These are phyloP conservation scores for Colletotrichum caudatum DNA, from an alignment of 2,329 filamentous ascomycete species.

Conservation along the genomic window DNA sequence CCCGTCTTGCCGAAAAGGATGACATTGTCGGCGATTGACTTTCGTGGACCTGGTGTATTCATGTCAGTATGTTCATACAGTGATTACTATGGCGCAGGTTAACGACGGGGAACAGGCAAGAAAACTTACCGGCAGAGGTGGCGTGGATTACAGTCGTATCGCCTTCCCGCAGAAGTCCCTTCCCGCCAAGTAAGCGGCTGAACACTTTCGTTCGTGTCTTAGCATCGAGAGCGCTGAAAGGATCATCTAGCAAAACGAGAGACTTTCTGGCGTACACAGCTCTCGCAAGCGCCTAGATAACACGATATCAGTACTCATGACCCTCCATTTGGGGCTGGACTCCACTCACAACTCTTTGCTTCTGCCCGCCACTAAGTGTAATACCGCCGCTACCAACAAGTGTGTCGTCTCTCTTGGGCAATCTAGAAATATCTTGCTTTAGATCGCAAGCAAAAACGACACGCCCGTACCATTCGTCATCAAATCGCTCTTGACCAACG, in stretches of 20 bases:
- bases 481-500: constrained; percentile 38
- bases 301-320: background rate
- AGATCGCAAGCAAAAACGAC: constrained; percentile 44
- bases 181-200: constrained; percentile 38
- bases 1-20: constrained; percentile 9
- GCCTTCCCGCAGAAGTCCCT: constrained; percentile 42
- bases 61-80: background rate
- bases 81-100: background rate
- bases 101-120: background rate
- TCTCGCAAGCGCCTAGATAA: constrained; percentile 24
- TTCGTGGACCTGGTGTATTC: background rate
- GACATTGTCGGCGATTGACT: constrained; percentile 8
- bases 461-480: constrained; percentile 49
- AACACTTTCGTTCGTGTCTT: constrained; percentile 38
- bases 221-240: constrained; percentile 27
- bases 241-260: constrained; percentile 31
- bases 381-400: constrained; percentile 40
- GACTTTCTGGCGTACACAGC: constrained; percentile 5
- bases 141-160: constrained; percentile 39
- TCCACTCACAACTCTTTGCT: constrained; percentile 43
- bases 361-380: constrained; percentile 44
- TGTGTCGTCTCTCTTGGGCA: constrained; percentile 42
- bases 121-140: background rate
- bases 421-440: constrained; percentile 32
- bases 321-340: background rate